These are phyloP conservation scores for Takashimella tepidaria DNA, from an alignment of 1,284 basidiomycete species.

Conservation along the genomic window DNA sequence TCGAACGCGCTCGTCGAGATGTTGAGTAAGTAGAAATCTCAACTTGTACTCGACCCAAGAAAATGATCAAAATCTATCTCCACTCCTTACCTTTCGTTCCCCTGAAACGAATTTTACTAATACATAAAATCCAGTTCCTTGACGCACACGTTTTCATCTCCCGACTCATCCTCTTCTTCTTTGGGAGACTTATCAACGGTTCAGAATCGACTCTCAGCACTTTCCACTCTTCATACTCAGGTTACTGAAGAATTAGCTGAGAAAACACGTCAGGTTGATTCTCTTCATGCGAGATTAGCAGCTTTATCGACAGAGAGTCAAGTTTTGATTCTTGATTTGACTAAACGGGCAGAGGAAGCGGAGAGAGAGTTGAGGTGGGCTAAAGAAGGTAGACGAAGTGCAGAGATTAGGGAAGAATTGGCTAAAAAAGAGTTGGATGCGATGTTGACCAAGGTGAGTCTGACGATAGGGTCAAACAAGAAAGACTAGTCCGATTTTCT, in stretches of 20 bases:
- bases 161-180: constrained; percentile 11
- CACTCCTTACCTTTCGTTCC: background rate
- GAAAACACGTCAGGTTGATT: constrained; percentile 27
- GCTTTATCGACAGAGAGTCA: constrained; percentile 25
- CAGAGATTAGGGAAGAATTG: constrained; percentile 36
- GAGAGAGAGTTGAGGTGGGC: constrained; percentile 44
- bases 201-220: constrained; percentile 32
- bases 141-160: constrained; percentile 31
- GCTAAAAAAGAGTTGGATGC: constrained; percentile 35
- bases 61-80: no score
- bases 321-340: constrained; percentile 21
- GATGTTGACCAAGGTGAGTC: background rate
- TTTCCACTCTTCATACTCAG: constrained; percentile 32
- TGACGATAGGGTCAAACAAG: no score
- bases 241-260: constrained; percentile 26
- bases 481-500: background rate
- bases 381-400: constrained; percentile 33
- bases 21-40: constrained; percentile 36
- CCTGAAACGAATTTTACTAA: background rate
- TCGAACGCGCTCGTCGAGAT: constrained; percentile 41
- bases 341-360: constrained; percentile 23
- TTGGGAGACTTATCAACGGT: constrained; percentile 25
- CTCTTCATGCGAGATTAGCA: constrained; percentile 28
- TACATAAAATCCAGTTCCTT: constrained; percentile 28
- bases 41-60: no score